Conservation (phyloP, 2,329 filamentous ascomycete species). For the Colletotrichum australisinense region DNA sequence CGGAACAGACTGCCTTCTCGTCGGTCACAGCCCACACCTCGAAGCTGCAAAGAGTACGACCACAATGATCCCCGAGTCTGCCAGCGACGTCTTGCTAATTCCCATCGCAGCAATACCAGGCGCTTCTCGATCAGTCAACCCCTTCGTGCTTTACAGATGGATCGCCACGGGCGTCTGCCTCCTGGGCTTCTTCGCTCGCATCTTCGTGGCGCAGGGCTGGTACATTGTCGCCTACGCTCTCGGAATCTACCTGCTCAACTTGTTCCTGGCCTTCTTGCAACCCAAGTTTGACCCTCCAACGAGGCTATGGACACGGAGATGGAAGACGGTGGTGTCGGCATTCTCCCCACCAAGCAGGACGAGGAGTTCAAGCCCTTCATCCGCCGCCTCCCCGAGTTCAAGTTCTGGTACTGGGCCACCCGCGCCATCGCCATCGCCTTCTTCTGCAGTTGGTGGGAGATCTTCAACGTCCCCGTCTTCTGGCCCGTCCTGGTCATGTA, state of each 20-base stretch:
- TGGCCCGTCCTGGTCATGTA: conserved; percentile 99
- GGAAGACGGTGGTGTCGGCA: conserved; percentile 87
- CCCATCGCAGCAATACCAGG: conserved; percentile 83
- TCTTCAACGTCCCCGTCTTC: conserved; percentile 98
- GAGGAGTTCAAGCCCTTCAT: conserved; percentile 99
- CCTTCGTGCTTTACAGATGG: conserved; percentile 92
- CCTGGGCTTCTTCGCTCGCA: conserved; percentile 86
- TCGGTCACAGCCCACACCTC: conserved; percentile 89
- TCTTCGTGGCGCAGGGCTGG: conserved; percentile 95
- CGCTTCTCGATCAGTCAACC: conserved; percentile 92
- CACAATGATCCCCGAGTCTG: neutral
- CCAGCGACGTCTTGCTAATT: conserved; percentile 36
- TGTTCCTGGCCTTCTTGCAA: conserved; percentile 98
- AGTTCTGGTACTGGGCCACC: conserved; percentile 98
- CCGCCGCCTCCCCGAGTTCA: conserved; percentile 95
- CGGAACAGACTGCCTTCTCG: conserved; percentile 91
- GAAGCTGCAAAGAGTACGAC: conserved; percentile 75
- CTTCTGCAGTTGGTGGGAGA: conserved; percentile 88
- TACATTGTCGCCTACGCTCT: conserved; percentile 99
- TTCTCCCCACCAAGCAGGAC: conserved; percentile 92
- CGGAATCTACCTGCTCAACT: conserved; percentile 97
- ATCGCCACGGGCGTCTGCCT: conserved; percentile 81
- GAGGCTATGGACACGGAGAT: conserved; percentile 92
- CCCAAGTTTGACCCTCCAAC: conserved; percentile 98
- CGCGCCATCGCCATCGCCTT: conserved; percentile 87